Conservation (phyloP, 2,329 filamentous ascomycete genomes). For the Biscogniauxia mediterranea region DNA sequence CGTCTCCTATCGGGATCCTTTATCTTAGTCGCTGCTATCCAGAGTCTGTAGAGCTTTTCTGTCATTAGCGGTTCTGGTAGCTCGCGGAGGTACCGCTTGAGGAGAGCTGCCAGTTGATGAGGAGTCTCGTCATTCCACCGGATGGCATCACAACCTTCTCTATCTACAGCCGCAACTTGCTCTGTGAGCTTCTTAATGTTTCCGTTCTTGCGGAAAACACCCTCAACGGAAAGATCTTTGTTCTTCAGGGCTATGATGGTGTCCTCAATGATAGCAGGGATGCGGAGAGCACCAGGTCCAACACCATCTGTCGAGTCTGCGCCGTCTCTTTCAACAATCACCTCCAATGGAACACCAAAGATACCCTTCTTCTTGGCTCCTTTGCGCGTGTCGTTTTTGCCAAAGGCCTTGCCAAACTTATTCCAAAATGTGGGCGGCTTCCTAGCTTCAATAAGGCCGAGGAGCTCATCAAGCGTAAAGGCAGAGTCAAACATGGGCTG, state of each 20-base stretch:
- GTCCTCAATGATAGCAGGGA: slow-evolving; percentile 94
- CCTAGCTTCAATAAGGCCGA: slow-evolving; percentile 88
- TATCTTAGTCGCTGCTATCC: slow-evolving; percentile 87
- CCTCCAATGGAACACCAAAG: slow-evolving; percentile 85
- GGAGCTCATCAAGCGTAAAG: slow-evolving; percentile 90
- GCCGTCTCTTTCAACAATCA: slow-evolving; percentile 87
- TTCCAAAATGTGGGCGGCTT: slow-evolving; percentile 94
- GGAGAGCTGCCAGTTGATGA: slow-evolving; percentile 86
- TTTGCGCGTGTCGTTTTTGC: slow-evolving; percentile 76
- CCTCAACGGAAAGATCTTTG: slow-evolving; percentile 98
- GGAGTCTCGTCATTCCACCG: slow-evolving; percentile 87
- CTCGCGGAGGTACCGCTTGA: slow-evolving; percentile 94
- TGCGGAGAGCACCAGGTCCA: slow-evolving; percentile 83
- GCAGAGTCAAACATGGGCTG: slow-evolving; percentile 86
- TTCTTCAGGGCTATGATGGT: slow-evolving; percentile 92
- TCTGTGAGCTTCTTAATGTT: slow-evolving; percentile 95
- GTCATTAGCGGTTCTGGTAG: slow-evolving; percentile 93
- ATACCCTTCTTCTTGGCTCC: slow-evolving; percentile 86
- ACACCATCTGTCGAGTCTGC: slow-evolving; percentile 98
- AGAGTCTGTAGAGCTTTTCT: slow-evolving; percentile 88
- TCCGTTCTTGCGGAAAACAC: slow-evolving; percentile 98
- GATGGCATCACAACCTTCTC: slow-evolving; percentile 78
- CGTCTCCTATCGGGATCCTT: slow-evolving; percentile 76
- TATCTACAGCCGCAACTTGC: slow-evolving; percentile 81
- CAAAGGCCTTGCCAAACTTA: slow-evolving; percentile 92